Conservation (phyloP, 306 rosid species). For the Erythrophleum fordii region DNA sequence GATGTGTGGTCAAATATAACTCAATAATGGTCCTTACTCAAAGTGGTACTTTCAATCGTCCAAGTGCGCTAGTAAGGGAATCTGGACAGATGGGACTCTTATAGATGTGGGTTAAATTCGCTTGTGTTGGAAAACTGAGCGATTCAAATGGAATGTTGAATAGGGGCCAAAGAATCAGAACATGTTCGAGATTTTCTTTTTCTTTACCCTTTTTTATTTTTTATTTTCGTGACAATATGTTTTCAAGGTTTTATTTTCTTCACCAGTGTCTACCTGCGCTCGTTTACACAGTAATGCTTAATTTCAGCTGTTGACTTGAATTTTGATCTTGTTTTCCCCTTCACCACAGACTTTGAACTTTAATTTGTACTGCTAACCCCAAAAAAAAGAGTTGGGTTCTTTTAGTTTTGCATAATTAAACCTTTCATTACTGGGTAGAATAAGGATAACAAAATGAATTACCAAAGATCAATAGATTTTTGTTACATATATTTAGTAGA, state of each 20-base stretch:
- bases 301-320: not conserved
- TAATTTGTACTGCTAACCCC: not conserved
- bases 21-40: not conserved
- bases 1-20: constrained; percentile 10
- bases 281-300: not conserved
- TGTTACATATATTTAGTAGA: constrained; percentile 19
- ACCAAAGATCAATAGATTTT: constrained; percentile 1
- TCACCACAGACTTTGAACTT: not conserved
- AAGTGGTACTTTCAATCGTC: constrained; percentile 6
- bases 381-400: not conserved
- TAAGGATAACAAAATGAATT: not conserved
- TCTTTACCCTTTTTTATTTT: not conserved
- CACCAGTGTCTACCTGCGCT: not conserved
- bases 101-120: not conserved
- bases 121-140: not conserved
- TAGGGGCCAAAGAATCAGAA: not conserved
- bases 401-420: not conserved
- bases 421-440: not conserved
- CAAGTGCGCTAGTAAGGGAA: not conserved
- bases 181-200: not conserved
- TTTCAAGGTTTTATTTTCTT: not conserved
- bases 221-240: not conserved
- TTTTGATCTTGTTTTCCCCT: not conserved
- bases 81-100: not conserved
- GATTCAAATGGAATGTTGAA: not conserved